Percentiles rank a stretch among this genome's conserved stretches.
Conservation (phyloP, 2,329 filamentous ascomycete genomes). For the Neoascochyta sp. region DNA sequence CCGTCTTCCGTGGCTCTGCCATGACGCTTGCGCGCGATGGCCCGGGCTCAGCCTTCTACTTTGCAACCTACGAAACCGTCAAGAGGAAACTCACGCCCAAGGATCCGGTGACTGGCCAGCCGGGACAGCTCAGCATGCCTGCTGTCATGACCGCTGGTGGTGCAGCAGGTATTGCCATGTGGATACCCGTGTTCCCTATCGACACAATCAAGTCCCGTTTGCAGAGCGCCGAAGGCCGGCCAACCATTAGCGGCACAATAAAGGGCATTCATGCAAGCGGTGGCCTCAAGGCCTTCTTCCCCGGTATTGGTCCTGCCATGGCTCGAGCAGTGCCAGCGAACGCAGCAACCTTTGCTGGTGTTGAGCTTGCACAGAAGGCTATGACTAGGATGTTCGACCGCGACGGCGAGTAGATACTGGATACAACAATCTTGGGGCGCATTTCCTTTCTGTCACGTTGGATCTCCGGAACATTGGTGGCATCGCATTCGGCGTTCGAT, state of each 20-base stretch:
- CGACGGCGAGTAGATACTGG: constrained; percentile 27
- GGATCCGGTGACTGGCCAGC: constrained; percentile 65
- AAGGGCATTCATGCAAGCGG: constrained; percentile 77
- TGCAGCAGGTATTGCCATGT: constrained; percentile 94
- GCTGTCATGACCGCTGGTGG: constrained; percentile 86
- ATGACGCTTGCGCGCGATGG: constrained; percentile 94
- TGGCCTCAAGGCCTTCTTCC: constrained; percentile 91
- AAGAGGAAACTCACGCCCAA: constrained; percentile 83
- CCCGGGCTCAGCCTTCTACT: constrained; percentile 90
- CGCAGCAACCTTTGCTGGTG: constrained; percentile 87
- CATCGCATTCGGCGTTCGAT: constrained; percentile 24
- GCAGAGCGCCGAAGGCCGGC: constrained; percentile 84
- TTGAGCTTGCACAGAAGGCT: constrained; percentile 77
- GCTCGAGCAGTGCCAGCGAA: constrained; percentile 93
- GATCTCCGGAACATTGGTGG: constrained; percentile 10
- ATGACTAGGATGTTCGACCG: constrained; percentile 70
- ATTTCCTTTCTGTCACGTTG: constrained; percentile 10
- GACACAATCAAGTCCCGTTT: constrained; percentile 94
- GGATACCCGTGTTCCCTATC: constrained; percentile 96
- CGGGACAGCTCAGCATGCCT: constrained; percentile 73
- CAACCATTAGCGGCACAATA: constrained; percentile 76
- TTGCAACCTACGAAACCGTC: constrained; percentile 94
- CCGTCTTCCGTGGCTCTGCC: constrained; percentile 84
- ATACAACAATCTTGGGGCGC: constrained; percentile 1
- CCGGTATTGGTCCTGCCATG: constrained; percentile 88